Evolutionary conservation across 345 rosid species (phyloP), one percentile per base, ranked within the genome.

Genomic region (Nasturtium officinale): DNA sequence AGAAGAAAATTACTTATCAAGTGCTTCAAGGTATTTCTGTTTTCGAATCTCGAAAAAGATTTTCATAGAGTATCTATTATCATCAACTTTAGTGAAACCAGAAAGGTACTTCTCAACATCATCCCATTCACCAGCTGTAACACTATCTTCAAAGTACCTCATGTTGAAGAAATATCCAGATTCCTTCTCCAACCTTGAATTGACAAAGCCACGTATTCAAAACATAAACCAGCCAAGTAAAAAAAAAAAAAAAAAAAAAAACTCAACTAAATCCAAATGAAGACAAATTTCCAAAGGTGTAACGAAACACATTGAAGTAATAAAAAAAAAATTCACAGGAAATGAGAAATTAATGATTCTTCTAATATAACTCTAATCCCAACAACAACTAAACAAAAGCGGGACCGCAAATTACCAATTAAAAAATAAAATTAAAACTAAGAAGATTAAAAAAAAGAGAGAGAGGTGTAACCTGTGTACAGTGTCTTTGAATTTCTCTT

Each of bases 91-190:
- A 46, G 85, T 82, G 71, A 76, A 82, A 6, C 85, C 83, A 61
- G 83, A 69, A 11, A 82, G 74, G 45, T 82, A 82, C 80, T 82
- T 82, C 81, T 82, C 85, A 0, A 82, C 81, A 66, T 82, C 83
- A 5, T 82, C 83, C 85, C 85, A 82, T 63, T 82, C 85, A 17
- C 85, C 85, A 74, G 79, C 82, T 56, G 80, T 77, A 29, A 82
- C 78, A 69, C 77, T 64, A 12, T 82, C 83, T 65, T 82, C 83
- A 67, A 82, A 82, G 48, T 77, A 82, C 64, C 83, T 67, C 85
- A 79, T 82, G 63, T 82, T 77, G 77, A 82, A 82, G 83, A 73
- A 82, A 79, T 65, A 79, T 0, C 83, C 85, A 8, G 85, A 79
- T 67, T 82, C 85, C 56, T 79, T 73, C 81, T 82, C 85, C 73